These are phyloP conservation scores for Talaromyces sp. DNA, from an alignment of 2,329 filamentous ascomycete species.

Conservation along the genomic window DNA sequence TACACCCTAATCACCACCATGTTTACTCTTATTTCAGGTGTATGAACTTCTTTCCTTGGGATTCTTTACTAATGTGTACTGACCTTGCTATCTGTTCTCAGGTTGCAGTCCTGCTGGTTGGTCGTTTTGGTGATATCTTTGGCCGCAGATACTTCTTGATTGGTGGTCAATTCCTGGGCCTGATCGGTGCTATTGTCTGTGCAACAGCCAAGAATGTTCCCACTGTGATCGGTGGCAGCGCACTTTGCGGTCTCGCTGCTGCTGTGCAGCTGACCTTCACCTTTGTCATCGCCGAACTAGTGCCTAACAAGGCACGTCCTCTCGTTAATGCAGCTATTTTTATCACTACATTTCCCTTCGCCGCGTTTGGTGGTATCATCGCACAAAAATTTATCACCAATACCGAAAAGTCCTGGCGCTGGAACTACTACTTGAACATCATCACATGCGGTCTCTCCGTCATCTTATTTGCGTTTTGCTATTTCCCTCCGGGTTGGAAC, in stretches of 20 bases:
- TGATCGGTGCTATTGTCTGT: slow-evolving; percentile 34
- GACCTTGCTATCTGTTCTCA: not conserved
- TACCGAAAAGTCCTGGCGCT: slow-evolving; percentile 43
- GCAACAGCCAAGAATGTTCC: slow-evolving; percentile 32
- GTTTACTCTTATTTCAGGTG: slow-evolving; percentile 21
- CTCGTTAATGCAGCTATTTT: slow-evolving; percentile 28
- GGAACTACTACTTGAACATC: slow-evolving; percentile 47
- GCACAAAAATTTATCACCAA: slow-evolving; percentile 41
- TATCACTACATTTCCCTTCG: slow-evolving; percentile 26
- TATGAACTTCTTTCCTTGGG: slow-evolving; percentile 1
- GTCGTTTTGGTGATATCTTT: slow-evolving; percentile 31
- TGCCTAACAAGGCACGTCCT: slow-evolving; percentile 34
- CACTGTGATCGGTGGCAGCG: slow-evolving; percentile 33
- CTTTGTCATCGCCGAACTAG: slow-evolving; percentile 34
- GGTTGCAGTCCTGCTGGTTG: slow-evolving; percentile 27
- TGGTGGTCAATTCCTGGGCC: slow-evolving; percentile 22
- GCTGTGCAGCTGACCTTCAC: slow-evolving; percentile 35
- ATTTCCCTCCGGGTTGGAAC: slow-evolving; percentile 44
- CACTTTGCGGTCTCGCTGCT: slow-evolving; percentile 33
- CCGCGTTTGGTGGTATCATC: slow-evolving; percentile 39
- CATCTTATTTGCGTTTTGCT: slow-evolving; percentile 41
- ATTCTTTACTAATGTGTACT: not conserved
- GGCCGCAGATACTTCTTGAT: slow-evolving; percentile 32
- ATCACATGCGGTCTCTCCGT: slow-evolving; percentile 39
- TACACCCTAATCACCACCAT: slow-evolving; percentile 24